A percentile compares a stretch with the other conserved stretches of the same genome.
These are phyloP conservation scores for Dipteronia dyeriana DNA, from an alignment of 345 rosid species.

Conservation along the genomic window DNA sequence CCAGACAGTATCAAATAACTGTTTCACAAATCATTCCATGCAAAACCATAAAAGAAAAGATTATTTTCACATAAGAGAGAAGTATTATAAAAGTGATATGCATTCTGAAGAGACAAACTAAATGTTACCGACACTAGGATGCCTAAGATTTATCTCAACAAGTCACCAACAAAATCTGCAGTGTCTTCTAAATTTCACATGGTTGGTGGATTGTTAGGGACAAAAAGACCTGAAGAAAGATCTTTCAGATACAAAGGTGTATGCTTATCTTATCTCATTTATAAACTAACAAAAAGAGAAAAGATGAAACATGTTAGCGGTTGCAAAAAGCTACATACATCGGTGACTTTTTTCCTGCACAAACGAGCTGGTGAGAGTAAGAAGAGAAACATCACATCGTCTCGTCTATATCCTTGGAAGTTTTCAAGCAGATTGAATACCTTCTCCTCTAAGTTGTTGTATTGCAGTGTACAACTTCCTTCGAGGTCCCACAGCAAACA, in stretches of 20 bases:
- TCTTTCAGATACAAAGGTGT: background rate
- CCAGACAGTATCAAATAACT: background rate
- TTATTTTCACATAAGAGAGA: background rate
- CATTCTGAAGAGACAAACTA: background rate
- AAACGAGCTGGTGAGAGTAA: conserved; percentile 15
- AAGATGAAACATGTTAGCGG: conserved; percentile 23
- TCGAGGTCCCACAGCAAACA: conserved; percentile 55
- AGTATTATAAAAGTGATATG: background rate
- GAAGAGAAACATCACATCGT: background rate
- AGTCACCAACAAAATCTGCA: conserved; percentile 3
- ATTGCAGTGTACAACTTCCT: conserved; percentile 57
- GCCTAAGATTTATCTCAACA: background rate
- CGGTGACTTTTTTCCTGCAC: conserved; percentile 25
- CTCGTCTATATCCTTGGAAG: conserved; percentile 3
- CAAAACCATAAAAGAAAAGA: background rate
- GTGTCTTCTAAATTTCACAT: background rate
- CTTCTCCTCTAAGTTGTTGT: conserved; percentile 36
- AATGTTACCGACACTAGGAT: background rate
- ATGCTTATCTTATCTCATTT: conserved; percentile 12
- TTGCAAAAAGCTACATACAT: conserved; percentile 30
- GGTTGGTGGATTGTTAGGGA: background rate
- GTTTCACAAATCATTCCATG: background rate
- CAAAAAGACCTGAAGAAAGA: background rate
- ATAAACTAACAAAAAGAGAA: conserved; percentile 15
- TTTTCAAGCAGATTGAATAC: conserved; percentile 23